These are phyloP conservation scores for Paramecium pentaurelia DNA, from an alignment of 73 alveolate genomes.

Conservation along the genomic window DNA sequence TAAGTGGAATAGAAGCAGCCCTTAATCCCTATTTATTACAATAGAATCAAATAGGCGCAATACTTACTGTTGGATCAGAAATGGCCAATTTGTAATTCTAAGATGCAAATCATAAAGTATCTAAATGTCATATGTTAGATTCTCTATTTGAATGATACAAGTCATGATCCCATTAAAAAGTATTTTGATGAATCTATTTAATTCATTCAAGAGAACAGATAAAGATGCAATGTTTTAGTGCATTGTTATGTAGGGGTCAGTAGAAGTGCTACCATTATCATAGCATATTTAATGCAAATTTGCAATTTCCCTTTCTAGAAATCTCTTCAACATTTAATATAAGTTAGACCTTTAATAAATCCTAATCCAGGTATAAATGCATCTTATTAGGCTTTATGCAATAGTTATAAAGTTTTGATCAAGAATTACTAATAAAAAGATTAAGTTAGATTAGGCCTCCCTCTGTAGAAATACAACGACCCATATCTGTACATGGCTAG, in stretches of 20 bases:
- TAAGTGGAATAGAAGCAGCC: constrained; percentile 45
- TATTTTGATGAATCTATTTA: constrained; percentile 10
- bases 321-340: not conserved
- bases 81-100: not conserved
- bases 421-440: not conserved
- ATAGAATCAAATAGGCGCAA: constrained; percentile 10
- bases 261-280: constrained; percentile 84
- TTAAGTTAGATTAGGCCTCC: not conserved
- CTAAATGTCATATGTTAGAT: not conserved
- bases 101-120: constrained; percentile 2
- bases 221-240: constrained; percentile 68
- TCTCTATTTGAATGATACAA: not conserved
- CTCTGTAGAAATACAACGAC: not conserved
- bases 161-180: constrained; percentile 13
- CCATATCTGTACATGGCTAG: not conserved
- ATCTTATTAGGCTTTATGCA: not conserved
- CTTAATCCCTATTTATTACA: not conserved
- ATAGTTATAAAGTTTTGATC: not conserved
- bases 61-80: constrained; percentile 46
- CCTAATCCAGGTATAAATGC: constrained; percentile 40
- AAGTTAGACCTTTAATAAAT: constrained; percentile 34
- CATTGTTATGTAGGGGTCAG: constrained; percentile 93
- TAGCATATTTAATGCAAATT: constrained; percentile 83
- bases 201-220: constrained; percentile 50
- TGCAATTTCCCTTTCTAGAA: not conserved